Evolutionary conservation across 2,329 filamentous ascomycete species (phyloP).

Genomic region (Rutstroemia sp.): DNA sequence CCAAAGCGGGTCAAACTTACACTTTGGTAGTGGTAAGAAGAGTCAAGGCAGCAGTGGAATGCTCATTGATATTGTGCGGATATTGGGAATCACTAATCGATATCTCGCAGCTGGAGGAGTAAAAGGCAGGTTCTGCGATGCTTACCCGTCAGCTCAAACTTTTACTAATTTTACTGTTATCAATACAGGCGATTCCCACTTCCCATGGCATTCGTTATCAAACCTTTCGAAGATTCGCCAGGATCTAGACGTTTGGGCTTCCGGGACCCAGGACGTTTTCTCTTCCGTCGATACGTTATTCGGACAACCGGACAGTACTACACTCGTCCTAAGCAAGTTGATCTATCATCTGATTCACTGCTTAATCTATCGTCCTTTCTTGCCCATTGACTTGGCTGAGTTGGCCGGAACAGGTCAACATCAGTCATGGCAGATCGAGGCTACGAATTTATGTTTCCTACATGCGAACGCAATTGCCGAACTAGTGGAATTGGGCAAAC

Average conservation of each 20-base stretch:
- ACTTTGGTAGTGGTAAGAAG: constrained; percentile 60
- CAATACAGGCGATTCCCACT: constrained; percentile 65
- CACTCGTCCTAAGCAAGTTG: constrained; percentile 74
- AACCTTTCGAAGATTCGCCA: constrained; percentile 80
- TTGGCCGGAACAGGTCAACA: constrained; percentile 74
- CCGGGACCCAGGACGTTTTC: constrained; percentile 73
- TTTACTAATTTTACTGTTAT: neutral
- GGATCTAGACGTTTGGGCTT: constrained; percentile 78
- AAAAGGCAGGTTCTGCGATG: constrained; percentile 38
- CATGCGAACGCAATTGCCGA: constrained; percentile 86
- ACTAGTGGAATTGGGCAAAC: constrained; percentile 65
- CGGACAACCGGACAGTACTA: constrained; percentile 69
- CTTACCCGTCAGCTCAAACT: neutral
- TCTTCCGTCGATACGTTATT: constrained; percentile 69
- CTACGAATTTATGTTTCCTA: constrained; percentile 78
- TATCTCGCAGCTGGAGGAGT: constrained; percentile 81
- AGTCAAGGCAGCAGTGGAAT: constrained; percentile 70
- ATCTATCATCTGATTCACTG: constrained; percentile 85
- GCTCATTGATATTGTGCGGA: constrained; percentile 77
- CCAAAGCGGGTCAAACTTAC: constrained; percentile 67
- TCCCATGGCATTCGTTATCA: constrained; percentile 82
- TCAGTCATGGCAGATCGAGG: constrained; percentile 88
- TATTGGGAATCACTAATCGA: constrained; percentile 74
- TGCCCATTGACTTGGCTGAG: constrained; percentile 77
- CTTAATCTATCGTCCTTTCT: constrained; percentile 77